Percentiles rank a stretch among this genome's conserved stretches.
Evolutionary conservation across 148 eudicot genomes (phyloP).

Genomic region (Nepenthes gracilis): DNA sequence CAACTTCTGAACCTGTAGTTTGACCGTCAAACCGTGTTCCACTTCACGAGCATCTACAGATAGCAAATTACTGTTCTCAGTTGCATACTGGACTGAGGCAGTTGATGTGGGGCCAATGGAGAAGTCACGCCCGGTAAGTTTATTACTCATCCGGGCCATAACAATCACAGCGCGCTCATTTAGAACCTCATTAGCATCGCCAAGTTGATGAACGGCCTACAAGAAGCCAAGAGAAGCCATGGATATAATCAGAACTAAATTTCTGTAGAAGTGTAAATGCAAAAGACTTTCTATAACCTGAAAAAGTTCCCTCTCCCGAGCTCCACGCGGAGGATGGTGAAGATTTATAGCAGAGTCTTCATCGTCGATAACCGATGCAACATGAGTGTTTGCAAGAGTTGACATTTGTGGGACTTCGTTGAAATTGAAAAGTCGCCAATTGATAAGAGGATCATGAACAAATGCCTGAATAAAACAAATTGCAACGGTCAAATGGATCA

Average conservation of each 20-base stretch:
- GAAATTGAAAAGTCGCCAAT: conserved; percentile 97
- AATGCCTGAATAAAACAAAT: conserved; percentile 52
- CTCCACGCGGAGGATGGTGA: conserved; percentile 88
- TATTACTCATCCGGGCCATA: conserved; percentile 95
- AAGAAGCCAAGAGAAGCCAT: conserved; percentile 7
- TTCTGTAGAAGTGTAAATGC: background rate
- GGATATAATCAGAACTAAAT: conserved; percentile 1
- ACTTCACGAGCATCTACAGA: conserved; percentile 76
- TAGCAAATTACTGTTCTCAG: conserved; percentile 45
- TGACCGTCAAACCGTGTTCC: conserved; percentile 91
- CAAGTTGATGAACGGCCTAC: conserved; percentile 92
- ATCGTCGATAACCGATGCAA: conserved; percentile 44
- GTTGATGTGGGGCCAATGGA: conserved; percentile 36
- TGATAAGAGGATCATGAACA: conserved; percentile 96
- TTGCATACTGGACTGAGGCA: conserved; percentile 39
- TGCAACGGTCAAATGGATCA: background rate
- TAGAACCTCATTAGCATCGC: conserved; percentile 95
- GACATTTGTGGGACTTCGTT: conserved; percentile 96
- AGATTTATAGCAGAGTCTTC: conserved; percentile 60
- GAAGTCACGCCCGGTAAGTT: conserved; percentile 96
- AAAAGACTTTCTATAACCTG: conserved; percentile 36
- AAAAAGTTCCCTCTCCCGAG: conserved; percentile 83
- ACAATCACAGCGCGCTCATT: conserved; percentile 95
- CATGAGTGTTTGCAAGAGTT: conserved; percentile 39
- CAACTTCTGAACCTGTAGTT: conserved; percentile 89